Evolutionary conservation across 805 yeast species (phyloP), one percentile per base, ranked within the genome.

Genomic region (Hanseniaspora hatyaiensis): DNA sequence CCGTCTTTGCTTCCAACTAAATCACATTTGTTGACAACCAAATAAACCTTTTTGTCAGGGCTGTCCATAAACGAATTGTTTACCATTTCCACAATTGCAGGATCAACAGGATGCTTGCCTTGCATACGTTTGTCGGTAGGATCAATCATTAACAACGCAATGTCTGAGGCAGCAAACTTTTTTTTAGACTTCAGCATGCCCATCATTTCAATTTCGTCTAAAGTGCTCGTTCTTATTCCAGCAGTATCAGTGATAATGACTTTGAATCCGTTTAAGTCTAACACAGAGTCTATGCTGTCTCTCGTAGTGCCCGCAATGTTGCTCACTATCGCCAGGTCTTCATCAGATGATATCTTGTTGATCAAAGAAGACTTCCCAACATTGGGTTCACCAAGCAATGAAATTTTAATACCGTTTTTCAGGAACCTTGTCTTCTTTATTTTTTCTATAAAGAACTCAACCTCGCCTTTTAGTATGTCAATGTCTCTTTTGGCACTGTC

Each of bases 291-390:
- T 20, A 92, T 73, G 0, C 84, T 66, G 58, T 92, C 98, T 56
- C 98, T 70, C 0, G 98, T 92, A 0, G 98, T 92, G 0, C 98
- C 98, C 1, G 95, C 94, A 4, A 83, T 74, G 32, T 78, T 78
- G 59, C 96, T 85, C 1, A 92, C 97, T 32, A 92, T 86, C 0
- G 96, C 94, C 15, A 86, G 82, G 19, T 87, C 94, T 19, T 82
- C 75, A 50, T 78, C 72, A 2, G 42, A 37, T 0, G 88, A 85
- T 6, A 92, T 61, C n/a, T 65, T 58, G 57, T 92, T 92, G 44
- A 92, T 62, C 9, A 92, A 64, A 1, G 95, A 84, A 3, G 96
- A 87, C 59, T 92, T 92, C 0, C 98, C 98, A 1, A 95, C 96
- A 62, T 92, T 92, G 1, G 98, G 96, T 6, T 94, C 92, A 0